Evolutionary conservation across 2,329 filamentous ascomycete genomes (phyloP).

Genomic region (Paraconiothyrium brasiliense): DNA sequence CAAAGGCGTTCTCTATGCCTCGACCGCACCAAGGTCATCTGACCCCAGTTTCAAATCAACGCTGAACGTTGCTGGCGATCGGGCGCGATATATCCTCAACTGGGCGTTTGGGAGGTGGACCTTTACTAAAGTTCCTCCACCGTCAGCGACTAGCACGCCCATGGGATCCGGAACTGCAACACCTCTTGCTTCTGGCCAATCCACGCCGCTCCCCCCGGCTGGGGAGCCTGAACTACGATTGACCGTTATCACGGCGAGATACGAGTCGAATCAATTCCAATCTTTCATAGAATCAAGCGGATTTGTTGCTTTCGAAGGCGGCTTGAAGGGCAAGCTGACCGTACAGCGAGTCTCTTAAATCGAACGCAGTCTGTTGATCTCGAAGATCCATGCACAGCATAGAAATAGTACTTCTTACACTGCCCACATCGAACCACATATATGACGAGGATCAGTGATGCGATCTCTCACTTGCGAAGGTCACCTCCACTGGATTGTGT

Average conservation of each 20-base stretch:
- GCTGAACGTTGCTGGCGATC: conserved; percentile 47
- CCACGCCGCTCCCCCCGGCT: conserved; percentile 55
- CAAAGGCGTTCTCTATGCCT: conserved; percentile 71
- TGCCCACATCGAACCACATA: too few relatives aligned
- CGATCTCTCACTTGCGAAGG: too few relatives aligned
- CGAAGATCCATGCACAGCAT: not conserved
- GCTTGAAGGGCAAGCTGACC: conserved; percentile 29
- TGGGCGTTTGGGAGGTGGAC: conserved; percentile 98
- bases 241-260: conserved; percentile 78
- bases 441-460: too few relatives aligned
- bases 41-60: conserved; percentile 44
- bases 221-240: conserved; percentile 69
- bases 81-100: conserved; percentile 84
- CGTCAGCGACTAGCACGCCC: conserved; percentile 32
- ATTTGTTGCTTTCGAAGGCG: conserved; percentile 43
- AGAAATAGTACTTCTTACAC: not conserved
- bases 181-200: conserved; percentile 30
- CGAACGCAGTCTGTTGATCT: not conserved
- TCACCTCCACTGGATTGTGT: too few relatives aligned
- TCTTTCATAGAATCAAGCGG: conserved; percentile 72
- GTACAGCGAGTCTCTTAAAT: conserved; percentile 28
- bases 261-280: conserved; percentile 80
- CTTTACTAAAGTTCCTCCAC: conserved; percentile 70
- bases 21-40: conserved; percentile 59
- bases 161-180: conserved; percentile 32